Conservation (phyloP, 345 rosid genomes). For the Gossypium sturtianum region DNA sequence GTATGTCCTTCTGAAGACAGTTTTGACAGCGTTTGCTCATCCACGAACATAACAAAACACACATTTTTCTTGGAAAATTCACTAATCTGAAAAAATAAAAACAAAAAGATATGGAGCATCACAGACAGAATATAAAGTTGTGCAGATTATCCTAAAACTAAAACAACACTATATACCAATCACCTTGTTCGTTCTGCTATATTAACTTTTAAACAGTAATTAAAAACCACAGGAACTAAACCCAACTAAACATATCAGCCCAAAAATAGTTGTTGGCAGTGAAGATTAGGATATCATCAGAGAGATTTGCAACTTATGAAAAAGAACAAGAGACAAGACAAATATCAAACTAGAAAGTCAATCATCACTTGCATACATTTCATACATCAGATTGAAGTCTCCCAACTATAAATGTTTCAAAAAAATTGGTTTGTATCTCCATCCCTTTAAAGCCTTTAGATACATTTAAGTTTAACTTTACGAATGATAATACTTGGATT, state of each 20-base stretch:
- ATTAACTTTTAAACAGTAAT: background rate
- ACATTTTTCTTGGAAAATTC: conserved; percentile 76
- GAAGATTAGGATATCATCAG: background rate
- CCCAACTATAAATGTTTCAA: background rate
- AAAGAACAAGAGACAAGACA: background rate
- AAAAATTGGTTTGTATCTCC: background rate
- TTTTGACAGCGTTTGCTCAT: conserved; percentile 71
- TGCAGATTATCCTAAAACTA: background rate
- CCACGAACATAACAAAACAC: conserved; percentile 87
- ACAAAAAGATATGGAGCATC: conserved; percentile 6
- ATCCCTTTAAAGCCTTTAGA: background rate
- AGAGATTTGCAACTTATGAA: background rate
- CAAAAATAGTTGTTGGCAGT: background rate
- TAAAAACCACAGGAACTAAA: background rate
- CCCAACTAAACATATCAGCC: background rate
- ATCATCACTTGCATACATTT: background rate
- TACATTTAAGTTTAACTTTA: conserved; percentile 2
- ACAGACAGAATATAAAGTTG: conserved; percentile 6
- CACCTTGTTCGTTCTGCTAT: background rate
- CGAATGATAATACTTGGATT: background rate
- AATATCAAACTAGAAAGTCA: background rate
- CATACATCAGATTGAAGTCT: conserved; percentile 5
- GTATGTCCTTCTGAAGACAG: conserved; percentile 66
- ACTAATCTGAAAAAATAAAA: conserved; percentile 54
- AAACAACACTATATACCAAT: background rate